phyloP scores from a whole-genome alignment of 2,329 filamentous ascomycete genomes.

The Xylariomycetidae sp. region DNA sequence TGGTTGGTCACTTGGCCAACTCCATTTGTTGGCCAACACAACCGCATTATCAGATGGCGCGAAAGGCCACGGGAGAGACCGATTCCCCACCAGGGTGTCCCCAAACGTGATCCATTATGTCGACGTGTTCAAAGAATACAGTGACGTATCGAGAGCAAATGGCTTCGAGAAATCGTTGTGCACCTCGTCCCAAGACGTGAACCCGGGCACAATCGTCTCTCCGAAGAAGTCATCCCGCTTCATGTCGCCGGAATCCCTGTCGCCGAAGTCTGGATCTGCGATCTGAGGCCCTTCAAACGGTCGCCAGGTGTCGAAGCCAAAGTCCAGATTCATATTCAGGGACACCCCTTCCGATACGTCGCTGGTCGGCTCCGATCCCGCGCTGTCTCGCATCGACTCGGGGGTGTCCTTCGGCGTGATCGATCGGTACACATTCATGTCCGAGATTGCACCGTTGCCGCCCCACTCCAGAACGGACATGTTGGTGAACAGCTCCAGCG shows the following conservation, averaged over 20 bases:
- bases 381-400: constrained; percentile 57
- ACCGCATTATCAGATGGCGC: too few species aligned
- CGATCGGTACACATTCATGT: constrained; percentile 48
- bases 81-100: too few species aligned
- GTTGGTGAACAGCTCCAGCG: constrained; percentile 40
- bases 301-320: constrained; percentile 41
- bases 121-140: constrained; percentile 35
- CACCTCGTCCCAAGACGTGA: constrained; percentile 43
- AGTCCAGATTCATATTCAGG: constrained; percentile 40
- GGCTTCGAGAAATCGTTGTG: constrained; percentile 45
- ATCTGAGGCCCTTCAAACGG: constrained; percentile 41
- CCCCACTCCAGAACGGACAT: constrained; percentile 35
- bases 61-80: too few species aligned
- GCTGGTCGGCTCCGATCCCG: constrained; percentile 54
- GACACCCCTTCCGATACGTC: constrained; percentile 51
- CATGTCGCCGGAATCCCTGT: constrained; percentile 20
- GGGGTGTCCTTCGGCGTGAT: constrained; percentile 59
- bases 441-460: constrained; percentile 42
- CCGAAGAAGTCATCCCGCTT: constrained; percentile 16
- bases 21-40: too few species aligned
- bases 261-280: constrained; percentile 34
- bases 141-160: constrained; percentile 43
- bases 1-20: too few species aligned
- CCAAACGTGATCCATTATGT: too few species aligned
- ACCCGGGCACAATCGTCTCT: constrained; percentile 18